These are phyloP conservation scores for Nakaseomyces nivariensis DNA, from an alignment of 1,139 yeast species.

Conservation along the genomic window DNA sequence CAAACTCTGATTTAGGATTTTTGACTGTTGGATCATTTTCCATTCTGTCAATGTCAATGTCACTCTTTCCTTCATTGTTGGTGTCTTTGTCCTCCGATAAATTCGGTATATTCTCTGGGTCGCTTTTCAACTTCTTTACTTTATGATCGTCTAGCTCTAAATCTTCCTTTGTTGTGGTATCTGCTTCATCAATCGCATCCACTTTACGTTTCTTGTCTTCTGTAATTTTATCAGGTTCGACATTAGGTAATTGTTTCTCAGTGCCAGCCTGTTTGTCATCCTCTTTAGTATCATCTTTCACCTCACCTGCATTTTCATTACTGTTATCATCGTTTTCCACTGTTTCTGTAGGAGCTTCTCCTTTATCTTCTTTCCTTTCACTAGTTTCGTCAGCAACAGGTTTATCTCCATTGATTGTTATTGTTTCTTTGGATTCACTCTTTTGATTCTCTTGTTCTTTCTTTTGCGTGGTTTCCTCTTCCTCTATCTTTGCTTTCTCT, in stretches of 20 bases:
- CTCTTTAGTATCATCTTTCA: neutral
- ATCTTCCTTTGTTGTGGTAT: neutral
- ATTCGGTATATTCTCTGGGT: neutral
- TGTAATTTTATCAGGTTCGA: neutral
- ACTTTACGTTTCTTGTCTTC: neutral
- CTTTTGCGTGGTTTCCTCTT: constrained; percentile 6
- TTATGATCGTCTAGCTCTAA: neutral
- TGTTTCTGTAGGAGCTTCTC: too few relatives aligned
- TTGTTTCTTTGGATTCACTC: too few relatives aligned
- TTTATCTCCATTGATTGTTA: neutral
- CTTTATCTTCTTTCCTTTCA: too few relatives aligned
- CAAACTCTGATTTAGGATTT: constrained; percentile 74
- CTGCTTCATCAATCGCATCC: neutral
- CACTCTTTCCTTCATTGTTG: neutral
- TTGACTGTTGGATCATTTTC: constrained; percentile 54
- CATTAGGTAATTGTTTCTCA: too few relatives aligned
- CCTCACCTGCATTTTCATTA: too few relatives aligned
- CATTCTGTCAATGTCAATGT: constrained; percentile 22
- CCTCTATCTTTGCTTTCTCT: constrained; percentile 4
- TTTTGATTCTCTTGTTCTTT: constrained; percentile 6
- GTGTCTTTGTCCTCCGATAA: too few relatives aligned
- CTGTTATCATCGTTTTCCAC: too few relatives aligned
- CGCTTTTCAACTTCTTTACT: neutral
- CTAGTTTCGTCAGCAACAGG: neutral
- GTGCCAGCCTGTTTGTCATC: constrained; percentile 4